Conservation (phyloP, 805 yeast species). For the Lipomyces spencermartinsiae region DNA sequence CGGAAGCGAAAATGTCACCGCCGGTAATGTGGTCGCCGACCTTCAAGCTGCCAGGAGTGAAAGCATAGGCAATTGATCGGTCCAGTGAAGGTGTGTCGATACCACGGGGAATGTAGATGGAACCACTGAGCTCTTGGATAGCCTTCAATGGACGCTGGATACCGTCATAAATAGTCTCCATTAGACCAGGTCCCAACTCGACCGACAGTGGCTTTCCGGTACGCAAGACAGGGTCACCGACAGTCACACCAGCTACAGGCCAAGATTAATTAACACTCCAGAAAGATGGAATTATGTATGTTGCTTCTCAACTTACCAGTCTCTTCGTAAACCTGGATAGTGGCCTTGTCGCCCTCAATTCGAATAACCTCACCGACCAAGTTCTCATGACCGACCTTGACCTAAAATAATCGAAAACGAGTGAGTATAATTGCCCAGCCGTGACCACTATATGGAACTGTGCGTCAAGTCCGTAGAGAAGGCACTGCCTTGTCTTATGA, state of each 20-base stretch:
- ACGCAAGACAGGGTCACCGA: conserved; percentile 97
- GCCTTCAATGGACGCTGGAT: conserved; percentile 98
- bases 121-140: conserved; percentile 82
- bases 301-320: conserved; percentile 55
- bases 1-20: conserved; percentile 95
- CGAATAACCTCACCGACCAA: conserved; percentile 98
- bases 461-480: background rate
- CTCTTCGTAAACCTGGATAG: conserved; percentile 98
- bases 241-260: conserved; percentile 85
- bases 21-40: conserved; percentile 98
- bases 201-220: conserved; percentile 99
- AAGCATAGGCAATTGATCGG: conserved; percentile 82
- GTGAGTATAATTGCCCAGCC: background rate
- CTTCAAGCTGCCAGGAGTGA: conserved; percentile 74
- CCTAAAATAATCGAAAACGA: conserved; percentile 24
- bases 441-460: background rate
- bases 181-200: conserved; percentile 98
- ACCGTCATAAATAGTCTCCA: conserved; percentile 99
- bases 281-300: background rate
- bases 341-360: conserved; percentile 94
- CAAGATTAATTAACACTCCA: background rate
- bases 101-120: conserved; percentile 99
- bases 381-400: conserved; percentile 95
- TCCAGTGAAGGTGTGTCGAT: conserved; percentile 94
- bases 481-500: background rate